Percentiles rank a stretch among this genome's conserved stretches.
These are phyloP conservation scores for Inga laurina DNA, from an alignment of 306 rosid genomes.

Conservation along the genomic window DNA sequence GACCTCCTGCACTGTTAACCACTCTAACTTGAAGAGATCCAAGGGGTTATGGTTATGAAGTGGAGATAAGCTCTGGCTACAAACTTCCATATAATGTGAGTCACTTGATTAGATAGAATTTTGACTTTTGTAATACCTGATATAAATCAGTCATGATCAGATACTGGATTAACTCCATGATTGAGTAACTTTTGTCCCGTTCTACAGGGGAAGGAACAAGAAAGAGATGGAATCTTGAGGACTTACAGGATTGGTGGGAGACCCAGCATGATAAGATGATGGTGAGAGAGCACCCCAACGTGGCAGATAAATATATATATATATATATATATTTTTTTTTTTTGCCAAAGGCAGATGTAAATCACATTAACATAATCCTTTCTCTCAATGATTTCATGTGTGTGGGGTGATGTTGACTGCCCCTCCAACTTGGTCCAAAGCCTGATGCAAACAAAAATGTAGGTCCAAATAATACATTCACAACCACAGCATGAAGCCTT, in stretches of 20 bases:
- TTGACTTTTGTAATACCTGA: not conserved
- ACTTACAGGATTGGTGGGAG: slow-evolving; percentile 24
- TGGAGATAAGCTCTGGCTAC: not conserved
- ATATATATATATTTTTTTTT: too few species aligned
- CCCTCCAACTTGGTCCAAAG: not conserved
- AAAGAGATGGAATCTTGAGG: slow-evolving; percentile 9
- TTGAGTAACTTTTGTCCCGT: not conserved
- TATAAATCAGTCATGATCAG: not conserved
- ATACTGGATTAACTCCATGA: not conserved
- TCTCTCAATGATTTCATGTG: slow-evolving; percentile 28
- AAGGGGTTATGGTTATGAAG: not conserved
- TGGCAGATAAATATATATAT: not conserved
- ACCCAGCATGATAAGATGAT: not conserved
- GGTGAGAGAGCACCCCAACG: slow-evolving; percentile 14
- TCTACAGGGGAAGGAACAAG: not conserved
- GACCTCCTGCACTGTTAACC: not conserved
- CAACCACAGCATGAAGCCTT: not conserved
- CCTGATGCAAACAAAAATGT: not conserved
- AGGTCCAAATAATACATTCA: not conserved
- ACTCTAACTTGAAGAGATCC: not conserved
- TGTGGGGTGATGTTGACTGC: slow-evolving; percentile 6
- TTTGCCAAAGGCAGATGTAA: too few species aligned
- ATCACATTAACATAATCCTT: slow-evolving; percentile 8
- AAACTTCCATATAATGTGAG: not conserved
- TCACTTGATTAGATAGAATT: not conserved